These are phyloP conservation scores for Fraxinus nigra DNA, from an alignment of 305 asterid genomes.

Conservation along the genomic window DNA sequence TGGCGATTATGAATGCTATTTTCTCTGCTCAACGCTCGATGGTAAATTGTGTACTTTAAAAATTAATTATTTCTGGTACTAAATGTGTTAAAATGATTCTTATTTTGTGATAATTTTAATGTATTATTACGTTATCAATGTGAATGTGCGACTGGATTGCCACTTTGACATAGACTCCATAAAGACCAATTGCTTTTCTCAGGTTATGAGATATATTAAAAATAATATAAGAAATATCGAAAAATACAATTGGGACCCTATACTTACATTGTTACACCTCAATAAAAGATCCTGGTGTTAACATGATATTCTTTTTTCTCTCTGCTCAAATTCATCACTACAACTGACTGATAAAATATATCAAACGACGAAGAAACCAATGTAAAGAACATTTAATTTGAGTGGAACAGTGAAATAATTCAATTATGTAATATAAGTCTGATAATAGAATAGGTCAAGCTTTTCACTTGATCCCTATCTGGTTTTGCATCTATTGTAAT, in stretches of 20 bases:
- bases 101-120: neutral
- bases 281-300: neutral
- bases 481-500: neutral
- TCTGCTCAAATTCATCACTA: neutral
- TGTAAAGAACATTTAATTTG: neutral
- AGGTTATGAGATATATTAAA: neutral
- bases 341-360: neutral
- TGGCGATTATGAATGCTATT: conserved; percentile 91
- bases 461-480: neutral
- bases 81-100: neutral
- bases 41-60: conserved; percentile 42
- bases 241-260: neutral
- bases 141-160: neutral
- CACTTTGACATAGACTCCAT: neutral
- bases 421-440: neutral
- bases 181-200: neutral
- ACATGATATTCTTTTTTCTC: neutral
- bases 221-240: neutral
- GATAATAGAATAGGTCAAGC: neutral
- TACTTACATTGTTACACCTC: neutral
- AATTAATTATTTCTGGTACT: neutral
- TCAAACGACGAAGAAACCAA: neutral
- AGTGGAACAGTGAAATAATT: neutral
- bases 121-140: neutral
- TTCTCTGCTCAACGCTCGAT: conserved; percentile 91